Percentiles rank a stretch among this genome's conserved stretches.
phyloP scores from a whole-genome alignment of 164 flowering plant species.

The Annona cherimola region DNA sequence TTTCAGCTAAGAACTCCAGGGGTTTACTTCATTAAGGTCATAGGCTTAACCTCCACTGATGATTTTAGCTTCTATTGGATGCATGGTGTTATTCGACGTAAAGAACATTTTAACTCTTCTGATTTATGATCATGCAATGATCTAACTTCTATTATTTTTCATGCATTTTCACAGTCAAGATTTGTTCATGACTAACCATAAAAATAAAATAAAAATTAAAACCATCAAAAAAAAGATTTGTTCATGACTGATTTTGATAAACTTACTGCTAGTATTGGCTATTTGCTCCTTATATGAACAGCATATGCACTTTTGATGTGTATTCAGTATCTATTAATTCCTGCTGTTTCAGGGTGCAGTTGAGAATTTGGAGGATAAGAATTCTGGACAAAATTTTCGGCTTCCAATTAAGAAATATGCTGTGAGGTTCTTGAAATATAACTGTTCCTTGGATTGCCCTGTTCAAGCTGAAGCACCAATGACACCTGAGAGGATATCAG shows the following conservation, averaged over 20 bases:
- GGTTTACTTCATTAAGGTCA: not conserved
- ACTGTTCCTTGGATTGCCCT: slow-evolving; percentile 24
- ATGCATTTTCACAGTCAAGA: not conserved
- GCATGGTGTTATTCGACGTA: not conserved
- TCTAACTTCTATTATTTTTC: not conserved
- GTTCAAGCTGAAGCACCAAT: slow-evolving; percentile 55
- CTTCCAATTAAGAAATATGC: slow-evolving; percentile 62
- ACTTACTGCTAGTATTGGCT: not conserved
- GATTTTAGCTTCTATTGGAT: not conserved
- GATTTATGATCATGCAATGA: not conserved
- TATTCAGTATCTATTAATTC: not conserved
- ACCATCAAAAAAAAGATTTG: too few relatives aligned
- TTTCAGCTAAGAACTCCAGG: not conserved
- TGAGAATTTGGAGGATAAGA: slow-evolving; percentile 23
- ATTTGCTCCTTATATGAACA: not conserved
- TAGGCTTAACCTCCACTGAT: not conserved
- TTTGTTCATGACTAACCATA: not conserved
- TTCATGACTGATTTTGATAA: not conserved
- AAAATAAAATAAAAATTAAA: too few relatives aligned
- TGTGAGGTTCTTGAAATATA: slow-evolving; percentile 58
- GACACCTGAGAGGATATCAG: slow-evolving; percentile 58
- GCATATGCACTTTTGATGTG: not conserved
- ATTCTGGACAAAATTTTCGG: slow-evolving; percentile 14
- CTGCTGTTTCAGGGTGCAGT: slow-evolving; percentile 31
- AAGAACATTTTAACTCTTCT: not conserved